Evolutionary conservation across 1,139 yeast species (phyloP).

Genomic region (Pneumocystis oryctolagi): DNA sequence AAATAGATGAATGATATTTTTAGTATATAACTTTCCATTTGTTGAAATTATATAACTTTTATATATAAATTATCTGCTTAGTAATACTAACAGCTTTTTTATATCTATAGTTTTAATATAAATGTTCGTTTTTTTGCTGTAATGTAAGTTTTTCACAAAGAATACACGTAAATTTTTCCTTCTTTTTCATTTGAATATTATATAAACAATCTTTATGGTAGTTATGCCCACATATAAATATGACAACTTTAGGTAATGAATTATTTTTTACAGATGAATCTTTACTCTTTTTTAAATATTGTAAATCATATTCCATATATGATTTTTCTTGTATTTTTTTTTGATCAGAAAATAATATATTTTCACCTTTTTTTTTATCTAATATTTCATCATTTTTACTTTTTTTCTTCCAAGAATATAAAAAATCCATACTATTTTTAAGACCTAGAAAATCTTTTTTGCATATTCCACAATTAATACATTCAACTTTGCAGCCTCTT

Average conservation of each 20-base stretch:
- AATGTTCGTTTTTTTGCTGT: not conserved
- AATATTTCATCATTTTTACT: not conserved
- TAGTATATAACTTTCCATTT: not conserved
- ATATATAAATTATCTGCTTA: not conserved
- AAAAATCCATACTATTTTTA: not conserved
- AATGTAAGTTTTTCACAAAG: not conserved
- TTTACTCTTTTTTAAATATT: not conserved
- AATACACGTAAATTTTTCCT: not conserved
- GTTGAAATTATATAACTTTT: not conserved
- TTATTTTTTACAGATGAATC: not conserved
- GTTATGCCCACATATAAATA: not conserved
- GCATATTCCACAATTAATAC: not conserved
- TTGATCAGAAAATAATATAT: not conserved
- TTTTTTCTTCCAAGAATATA: not conserved
- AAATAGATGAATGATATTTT: not conserved
- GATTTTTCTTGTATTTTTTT: not conserved
- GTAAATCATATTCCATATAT: not conserved
- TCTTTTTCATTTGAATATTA: not conserved
- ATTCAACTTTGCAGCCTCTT: not conserved
- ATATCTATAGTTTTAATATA: not conserved
- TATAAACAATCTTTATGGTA: not conserved
- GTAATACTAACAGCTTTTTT: not conserved
- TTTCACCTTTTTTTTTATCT: not conserved
- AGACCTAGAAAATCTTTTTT: not conserved
- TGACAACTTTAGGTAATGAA: not conserved